A percentile compares a stretch with the other conserved stretches of the same genome.
phyloP scores from a whole-genome alignment of 805 yeast genomes.

The Clavispora asparagi region DNA sequence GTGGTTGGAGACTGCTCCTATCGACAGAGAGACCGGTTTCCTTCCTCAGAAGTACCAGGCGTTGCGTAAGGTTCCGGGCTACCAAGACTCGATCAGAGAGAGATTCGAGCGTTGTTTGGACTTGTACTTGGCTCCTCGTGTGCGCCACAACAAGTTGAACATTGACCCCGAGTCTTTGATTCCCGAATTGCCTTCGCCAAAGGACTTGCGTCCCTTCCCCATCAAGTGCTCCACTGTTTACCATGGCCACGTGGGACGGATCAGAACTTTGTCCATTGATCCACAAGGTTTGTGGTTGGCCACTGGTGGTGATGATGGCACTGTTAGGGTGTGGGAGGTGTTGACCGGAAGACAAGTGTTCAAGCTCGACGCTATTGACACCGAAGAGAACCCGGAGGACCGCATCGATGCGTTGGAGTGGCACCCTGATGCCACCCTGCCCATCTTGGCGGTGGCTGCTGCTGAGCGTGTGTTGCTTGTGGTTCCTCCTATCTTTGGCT shows the following conservation, averaged over 20 bases:
- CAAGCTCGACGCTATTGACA: constrained; percentile 49
- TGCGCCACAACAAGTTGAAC: constrained; percentile 81
- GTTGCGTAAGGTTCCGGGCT: constrained; percentile 90
- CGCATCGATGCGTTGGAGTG: constrained; percentile 78
- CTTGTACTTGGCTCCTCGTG: constrained; percentile 92
- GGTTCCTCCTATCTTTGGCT: constrained; percentile 90
- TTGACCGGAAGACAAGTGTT: constrained; percentile 91
- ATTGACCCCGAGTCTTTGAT: constrained; percentile 94
- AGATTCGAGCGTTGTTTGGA: constrained; percentile 92
- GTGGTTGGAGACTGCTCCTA: constrained; percentile 67
- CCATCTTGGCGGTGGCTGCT: constrained; percentile 79
- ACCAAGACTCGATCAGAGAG: constrained; percentile 79
- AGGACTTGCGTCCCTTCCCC: constrained; percentile 96
- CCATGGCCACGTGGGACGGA: constrained; percentile 77
- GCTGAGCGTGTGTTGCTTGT: constrained; percentile 75
- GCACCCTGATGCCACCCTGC: constrained; percentile 75
- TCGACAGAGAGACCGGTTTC: constrained; percentile 73
- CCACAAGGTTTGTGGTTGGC: constrained; percentile 94
- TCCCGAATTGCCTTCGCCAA: constrained; percentile 95
- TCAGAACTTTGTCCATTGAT: constrained; percentile 78
- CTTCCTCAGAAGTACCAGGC: constrained; percentile 78
- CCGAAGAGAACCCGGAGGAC: constrained; percentile 59
- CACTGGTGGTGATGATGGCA: constrained; percentile 96
- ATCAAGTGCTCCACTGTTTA: constrained; percentile 79
- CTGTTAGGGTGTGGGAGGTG: constrained; percentile 94